These are phyloP conservation scores for Epichloe coenophiala DNA, from an alignment of 2,329 filamentous ascomycete species.

Conservation along the genomic window DNA sequence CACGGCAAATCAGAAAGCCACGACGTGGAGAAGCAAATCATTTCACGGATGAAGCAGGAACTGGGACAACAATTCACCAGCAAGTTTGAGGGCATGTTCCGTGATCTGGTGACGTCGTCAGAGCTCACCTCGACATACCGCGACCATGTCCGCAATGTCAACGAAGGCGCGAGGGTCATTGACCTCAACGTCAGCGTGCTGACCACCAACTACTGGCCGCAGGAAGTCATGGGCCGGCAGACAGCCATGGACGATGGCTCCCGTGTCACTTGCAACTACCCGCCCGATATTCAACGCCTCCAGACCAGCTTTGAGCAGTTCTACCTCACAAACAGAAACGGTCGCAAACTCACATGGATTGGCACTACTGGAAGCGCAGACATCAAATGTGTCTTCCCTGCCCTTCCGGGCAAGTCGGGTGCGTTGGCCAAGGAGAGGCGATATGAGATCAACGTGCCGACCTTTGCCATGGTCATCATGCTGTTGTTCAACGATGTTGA, in stretches of 20 bases:
- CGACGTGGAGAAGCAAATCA: conserved; percentile 90
- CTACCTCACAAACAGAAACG: conserved; percentile 78
- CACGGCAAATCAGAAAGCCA: conserved; percentile 82
- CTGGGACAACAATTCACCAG: conserved; percentile 86
- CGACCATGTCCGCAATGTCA: conserved; percentile 42
- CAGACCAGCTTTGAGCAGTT: conserved; percentile 80
- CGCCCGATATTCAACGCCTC: conserved; percentile 57
- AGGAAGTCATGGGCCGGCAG: conserved; percentile 64
- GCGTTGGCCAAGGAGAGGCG: conserved; percentile 50
- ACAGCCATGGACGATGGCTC: conserved; percentile 34
- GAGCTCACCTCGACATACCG: conserved; percentile 72
- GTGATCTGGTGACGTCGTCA: conserved; percentile 79
- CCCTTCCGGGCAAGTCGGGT: conserved; percentile 54
- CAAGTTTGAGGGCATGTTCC: conserved; percentile 96
- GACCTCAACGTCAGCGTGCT: conserved; percentile 78
- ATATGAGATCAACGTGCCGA: conserved; percentile 86
- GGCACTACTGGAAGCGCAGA: conserved; percentile 65
- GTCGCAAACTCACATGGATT: conserved; percentile 77
- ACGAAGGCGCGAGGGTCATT: conserved; percentile 38
- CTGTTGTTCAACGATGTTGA: conserved; percentile 74
- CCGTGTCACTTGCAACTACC: conserved; percentile 50
- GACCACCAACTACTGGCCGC: conserved; percentile 89
- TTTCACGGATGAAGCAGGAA: conserved; percentile 92
- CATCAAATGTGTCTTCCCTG: conserved; percentile 65
- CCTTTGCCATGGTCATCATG: conserved; percentile 82